These are phyloP conservation scores for Exsudoporus frostii DNA, from an alignment of 768 basidiomycete species.

Conservation along the genomic window DNA sequence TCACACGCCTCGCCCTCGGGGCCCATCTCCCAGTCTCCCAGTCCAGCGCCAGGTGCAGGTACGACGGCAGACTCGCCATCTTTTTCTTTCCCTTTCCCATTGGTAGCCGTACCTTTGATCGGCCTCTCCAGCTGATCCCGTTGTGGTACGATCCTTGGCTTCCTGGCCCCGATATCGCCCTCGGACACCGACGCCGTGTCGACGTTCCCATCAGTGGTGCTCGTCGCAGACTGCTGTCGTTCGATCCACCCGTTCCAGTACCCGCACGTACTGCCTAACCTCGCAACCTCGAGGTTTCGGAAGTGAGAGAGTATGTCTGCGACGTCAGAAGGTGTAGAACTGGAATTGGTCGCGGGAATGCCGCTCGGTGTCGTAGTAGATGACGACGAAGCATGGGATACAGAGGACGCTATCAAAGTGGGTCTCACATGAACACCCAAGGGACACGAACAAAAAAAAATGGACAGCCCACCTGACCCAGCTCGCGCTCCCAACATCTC, in stretches of 20 bases:
- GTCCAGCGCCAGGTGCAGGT: neutral
- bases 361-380: neutral
- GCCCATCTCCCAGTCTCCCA: conserved; percentile 24
- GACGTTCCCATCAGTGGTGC: neutral
- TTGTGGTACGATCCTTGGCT: conserved; percentile 13
- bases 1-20: conserved; percentile 24
- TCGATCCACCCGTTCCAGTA: conserved; percentile 36
- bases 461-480: conserved; percentile 1
- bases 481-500: conserved; percentile 6
- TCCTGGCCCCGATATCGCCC: neutral
- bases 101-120: neutral
- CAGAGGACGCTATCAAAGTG: neutral
- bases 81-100: conserved; percentile 19
- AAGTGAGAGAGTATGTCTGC: conserved; percentile 29
- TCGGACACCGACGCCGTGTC: neutral
- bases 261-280: conserved; percentile 41
- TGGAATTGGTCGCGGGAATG: neutral
- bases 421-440: neutral
- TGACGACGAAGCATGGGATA: neutral
- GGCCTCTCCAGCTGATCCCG: conserved; percentile 12
- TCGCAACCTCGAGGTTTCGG: conserved; percentile 33
- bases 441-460: neutral
- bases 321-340: conserved; percentile 2
- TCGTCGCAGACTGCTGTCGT: neutral
- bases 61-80: neutral